These are phyloP conservation scores for Macrophomina pseudophaseolina DNA, from an alignment of 2,329 filamentous ascomycete genomes.

Conservation along the genomic window DNA sequence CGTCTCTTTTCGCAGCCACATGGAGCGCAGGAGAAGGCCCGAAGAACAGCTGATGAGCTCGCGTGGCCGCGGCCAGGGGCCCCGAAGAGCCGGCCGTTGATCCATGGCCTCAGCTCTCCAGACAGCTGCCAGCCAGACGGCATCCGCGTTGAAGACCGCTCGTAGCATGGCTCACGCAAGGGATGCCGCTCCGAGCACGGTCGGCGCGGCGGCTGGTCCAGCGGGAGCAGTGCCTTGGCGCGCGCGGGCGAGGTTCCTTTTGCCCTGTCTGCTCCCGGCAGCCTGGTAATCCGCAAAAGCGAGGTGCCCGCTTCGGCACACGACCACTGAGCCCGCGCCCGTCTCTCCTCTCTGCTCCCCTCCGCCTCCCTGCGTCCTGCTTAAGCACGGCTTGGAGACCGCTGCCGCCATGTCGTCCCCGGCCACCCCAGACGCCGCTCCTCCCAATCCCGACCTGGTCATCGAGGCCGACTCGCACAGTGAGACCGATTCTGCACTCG, in stretches of 20 bases:
- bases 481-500: constrained; percentile 14
- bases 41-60: neutral
- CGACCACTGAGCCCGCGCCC: too few relatives aligned
- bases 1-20: neutral
- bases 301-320: too few relatives aligned
- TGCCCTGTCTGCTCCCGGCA: neutral
- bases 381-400: neutral
- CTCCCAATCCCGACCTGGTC: neutral
- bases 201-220: constrained; percentile 1
- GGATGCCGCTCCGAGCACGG: neutral
- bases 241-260: neutral
- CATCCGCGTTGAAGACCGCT: neutral
- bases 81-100: neutral
- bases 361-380: neutral
- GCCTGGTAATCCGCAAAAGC: neutral
- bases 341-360: too few relatives aligned
- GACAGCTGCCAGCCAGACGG: too few relatives aligned
- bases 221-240: neutral
- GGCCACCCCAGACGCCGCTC: neutral
- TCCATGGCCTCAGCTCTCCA: neutral
- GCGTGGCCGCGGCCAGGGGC: constrained; percentile 5
- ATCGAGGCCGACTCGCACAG: constrained; percentile 20
- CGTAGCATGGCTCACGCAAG: neutral
- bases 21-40: neutral
- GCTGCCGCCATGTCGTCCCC: neutral